phyloP scores from a whole-genome alignment of 176 grass and related monocot genomes.

The Puccinellia tenuiflora region DNA sequence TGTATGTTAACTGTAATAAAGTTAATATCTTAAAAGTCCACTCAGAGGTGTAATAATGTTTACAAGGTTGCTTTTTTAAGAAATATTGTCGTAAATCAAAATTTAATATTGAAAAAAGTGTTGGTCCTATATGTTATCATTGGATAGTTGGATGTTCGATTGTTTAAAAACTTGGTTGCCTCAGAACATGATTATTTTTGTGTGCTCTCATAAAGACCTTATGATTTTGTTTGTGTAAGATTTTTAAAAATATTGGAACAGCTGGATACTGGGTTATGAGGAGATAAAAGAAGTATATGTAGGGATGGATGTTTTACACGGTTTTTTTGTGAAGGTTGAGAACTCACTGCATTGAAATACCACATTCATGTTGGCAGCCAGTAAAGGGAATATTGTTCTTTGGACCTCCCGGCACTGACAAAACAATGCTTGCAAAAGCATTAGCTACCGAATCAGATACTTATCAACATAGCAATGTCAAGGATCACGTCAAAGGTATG shows the following conservation, averaged over 20 bases:
- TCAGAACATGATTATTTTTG: neutral
- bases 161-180: neutral
- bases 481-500: slow-evolving; percentile 75
- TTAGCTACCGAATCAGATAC: slow-evolving; percentile 79
- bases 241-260: neutral
- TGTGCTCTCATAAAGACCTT: neutral
- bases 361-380: slow-evolving; percentile 44
- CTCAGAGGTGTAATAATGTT: too few species aligned
- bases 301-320: neutral
- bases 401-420: slow-evolving; percentile 87
- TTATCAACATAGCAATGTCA: slow-evolving; percentile 86
- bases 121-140: too few species aligned
- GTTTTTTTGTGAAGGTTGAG: neutral
- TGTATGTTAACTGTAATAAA: too few species aligned
- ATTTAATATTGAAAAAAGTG: too few species aligned
- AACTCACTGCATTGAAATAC: neutral
- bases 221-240: neutral
- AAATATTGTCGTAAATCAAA: too few species aligned
- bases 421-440: slow-evolving; percentile 93
- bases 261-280: neutral
- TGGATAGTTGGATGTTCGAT: neutral
- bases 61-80: too few species aligned
- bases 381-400: slow-evolving; percentile 89
- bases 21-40: too few species aligned
- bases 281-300: slow-evolving; percentile 9